These are phyloP conservation scores for Geranium incanum DNA, from an alignment of 441 rosid genomes.

Conservation along the genomic window DNA sequence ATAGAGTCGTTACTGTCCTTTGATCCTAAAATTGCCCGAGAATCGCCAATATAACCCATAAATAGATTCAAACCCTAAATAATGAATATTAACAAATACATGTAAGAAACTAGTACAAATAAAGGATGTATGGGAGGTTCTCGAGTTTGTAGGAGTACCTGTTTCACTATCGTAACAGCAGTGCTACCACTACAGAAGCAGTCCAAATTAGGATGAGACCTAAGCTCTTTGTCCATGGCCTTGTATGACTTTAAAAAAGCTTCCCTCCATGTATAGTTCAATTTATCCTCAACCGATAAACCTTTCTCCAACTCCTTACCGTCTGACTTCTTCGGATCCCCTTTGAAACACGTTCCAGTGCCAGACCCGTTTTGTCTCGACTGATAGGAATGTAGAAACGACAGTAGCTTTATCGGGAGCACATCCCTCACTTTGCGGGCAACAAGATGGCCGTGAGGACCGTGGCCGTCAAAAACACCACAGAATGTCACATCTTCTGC, in stretches of 20 bases:
- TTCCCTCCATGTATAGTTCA: constrained; percentile 68
- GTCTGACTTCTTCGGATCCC: constrained; percentile 43
- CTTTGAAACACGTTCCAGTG: constrained; percentile 39
- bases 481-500: constrained; percentile 78
- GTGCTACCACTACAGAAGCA: constrained; percentile 99
- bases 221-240: constrained; percentile 89
- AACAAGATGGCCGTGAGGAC: constrained; percentile 96
- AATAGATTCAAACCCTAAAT: constrained; percentile 67
- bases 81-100: constrained; percentile 17
- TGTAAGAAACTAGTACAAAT: background rate
- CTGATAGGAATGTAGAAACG: constrained; percentile 45
- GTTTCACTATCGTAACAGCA: constrained; percentile 76
- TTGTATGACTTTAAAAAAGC: constrained; percentile 80
- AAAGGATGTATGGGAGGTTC: no score
- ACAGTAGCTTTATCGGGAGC: constrained; percentile 69
- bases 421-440: constrained; percentile 89
- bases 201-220: constrained; percentile 77
- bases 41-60: constrained; percentile 92
- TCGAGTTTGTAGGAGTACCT: constrained; percentile 32
- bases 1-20: constrained; percentile 61
- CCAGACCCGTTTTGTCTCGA: constrained; percentile 47
- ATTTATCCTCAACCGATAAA: constrained; percentile 50
- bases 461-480: constrained; percentile 98
- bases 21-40: constrained; percentile 89
- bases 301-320: constrained; percentile 51